phyloP scores from a whole-genome alignment of 73 alveolate genomes.

The Paramecium bursaria region DNA sequence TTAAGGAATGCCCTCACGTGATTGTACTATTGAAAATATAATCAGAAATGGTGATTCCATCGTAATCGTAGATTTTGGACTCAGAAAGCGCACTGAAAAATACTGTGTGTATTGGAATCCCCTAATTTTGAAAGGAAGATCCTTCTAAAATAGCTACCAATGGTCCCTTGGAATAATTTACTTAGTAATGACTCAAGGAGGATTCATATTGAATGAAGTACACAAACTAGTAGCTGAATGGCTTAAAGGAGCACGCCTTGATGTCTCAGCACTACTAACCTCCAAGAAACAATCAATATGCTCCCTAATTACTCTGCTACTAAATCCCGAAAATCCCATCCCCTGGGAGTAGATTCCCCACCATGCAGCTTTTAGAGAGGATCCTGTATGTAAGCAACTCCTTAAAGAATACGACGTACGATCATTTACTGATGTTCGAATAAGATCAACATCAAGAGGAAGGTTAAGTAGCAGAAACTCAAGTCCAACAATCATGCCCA shows the following conservation, averaged over 20 bases:
- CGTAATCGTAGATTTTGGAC: constrained; percentile 42
- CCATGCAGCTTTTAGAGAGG: constrained; percentile 55
- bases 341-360: constrained; percentile 44
- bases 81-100: constrained; percentile 26
- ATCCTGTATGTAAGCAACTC: not conserved
- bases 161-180: constrained; percentile 48
- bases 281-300: constrained; percentile 21
- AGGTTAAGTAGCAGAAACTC: constrained; percentile 35
- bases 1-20: constrained; percentile 1
- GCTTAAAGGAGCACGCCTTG: constrained; percentile 36
- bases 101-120: constrained; percentile 58
- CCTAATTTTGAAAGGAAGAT: constrained; percentile 30
- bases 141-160: constrained; percentile 1
- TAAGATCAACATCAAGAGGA: constrained; percentile 31
- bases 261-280: constrained; percentile 7
- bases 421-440: not conserved
- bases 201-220: constrained; percentile 5
- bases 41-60: constrained; percentile 51
- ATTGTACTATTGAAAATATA: constrained; percentile 55
- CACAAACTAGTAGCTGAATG: constrained; percentile 4
- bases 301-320: constrained; percentile 1
- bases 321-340: constrained; percentile 49
- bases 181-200: constrained; percentile 52
- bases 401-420: constrained; percentile 10
- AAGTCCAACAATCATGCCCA: not conserved